Conservation (phyloP, 305 asterid genomes). For the Fraxinus floribunda region DNA sequence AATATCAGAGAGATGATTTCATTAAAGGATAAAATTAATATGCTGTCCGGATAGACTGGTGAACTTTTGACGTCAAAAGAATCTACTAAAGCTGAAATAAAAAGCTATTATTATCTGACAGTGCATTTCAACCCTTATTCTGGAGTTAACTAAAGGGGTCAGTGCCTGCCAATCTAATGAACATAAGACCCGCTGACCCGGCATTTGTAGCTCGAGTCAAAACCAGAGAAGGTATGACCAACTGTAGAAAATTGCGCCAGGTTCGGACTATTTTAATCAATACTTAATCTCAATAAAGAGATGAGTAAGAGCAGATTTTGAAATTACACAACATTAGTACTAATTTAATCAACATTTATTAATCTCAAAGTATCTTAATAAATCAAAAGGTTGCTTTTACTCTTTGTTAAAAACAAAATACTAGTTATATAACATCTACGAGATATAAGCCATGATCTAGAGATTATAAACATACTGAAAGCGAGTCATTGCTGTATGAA, state of each 20-base stretch:
- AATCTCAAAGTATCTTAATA: background rate
- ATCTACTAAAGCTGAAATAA: background rate
- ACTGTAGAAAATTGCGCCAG: background rate
- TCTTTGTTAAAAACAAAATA: background rate
- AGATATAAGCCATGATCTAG: background rate
- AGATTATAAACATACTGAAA: constrained; percentile 3
- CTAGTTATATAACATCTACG: background rate
- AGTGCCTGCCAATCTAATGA: background rate
- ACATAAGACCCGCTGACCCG: background rate
- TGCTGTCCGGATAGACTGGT: background rate
- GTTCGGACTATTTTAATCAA: background rate
- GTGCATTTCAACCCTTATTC: background rate
- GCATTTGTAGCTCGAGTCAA: background rate
- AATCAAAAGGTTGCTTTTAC: background rate
- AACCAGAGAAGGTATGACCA: background rate
- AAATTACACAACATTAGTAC: background rate
- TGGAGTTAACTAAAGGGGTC: background rate
- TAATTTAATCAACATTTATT: background rate
- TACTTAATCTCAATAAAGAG: background rate
- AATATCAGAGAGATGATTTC: background rate
- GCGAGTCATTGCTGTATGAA: background rate
- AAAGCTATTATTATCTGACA: background rate
- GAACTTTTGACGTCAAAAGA: background rate
- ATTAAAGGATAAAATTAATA: background rate
- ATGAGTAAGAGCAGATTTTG: background rate